These are phyloP conservation scores for Eucalyptus pauciflora DNA, from an alignment of 345 rosid species.

Conservation along the genomic window DNA sequence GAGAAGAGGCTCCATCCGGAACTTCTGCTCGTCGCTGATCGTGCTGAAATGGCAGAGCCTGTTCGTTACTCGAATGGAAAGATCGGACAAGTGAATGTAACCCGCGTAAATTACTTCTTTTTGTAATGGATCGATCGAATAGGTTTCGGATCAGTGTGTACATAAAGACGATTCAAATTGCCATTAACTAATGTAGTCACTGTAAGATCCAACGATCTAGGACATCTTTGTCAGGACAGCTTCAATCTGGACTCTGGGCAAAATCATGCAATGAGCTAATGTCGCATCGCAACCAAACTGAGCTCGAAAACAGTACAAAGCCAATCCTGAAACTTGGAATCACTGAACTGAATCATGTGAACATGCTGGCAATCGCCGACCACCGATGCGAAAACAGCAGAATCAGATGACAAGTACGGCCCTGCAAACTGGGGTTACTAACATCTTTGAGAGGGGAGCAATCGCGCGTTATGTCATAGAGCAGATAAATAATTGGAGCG, in stretches of 20 bases:
- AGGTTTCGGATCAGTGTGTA: background rate
- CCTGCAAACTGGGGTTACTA: background rate
- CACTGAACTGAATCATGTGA: background rate
- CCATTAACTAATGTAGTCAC: background rate
- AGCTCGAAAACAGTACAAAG: background rate
- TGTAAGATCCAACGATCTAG: background rate
- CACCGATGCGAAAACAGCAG: background rate
- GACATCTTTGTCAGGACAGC: background rate
- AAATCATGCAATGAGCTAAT: background rate
- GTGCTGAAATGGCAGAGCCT: rapidly evolving
- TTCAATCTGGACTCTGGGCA: background rate
- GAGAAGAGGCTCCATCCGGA: background rate
- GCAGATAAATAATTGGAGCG: background rate
- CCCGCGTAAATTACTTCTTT: background rate
- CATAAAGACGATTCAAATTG: background rate
- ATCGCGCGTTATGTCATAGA: background rate
- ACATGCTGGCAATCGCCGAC: background rate
- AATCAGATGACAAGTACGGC: background rate
- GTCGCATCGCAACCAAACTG: background rate
- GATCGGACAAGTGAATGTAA: background rate
- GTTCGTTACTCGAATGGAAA: background rate
- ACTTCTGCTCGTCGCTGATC: background rate
- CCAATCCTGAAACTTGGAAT: background rate
- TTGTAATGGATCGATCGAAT: background rate
- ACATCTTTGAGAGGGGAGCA: background rate